Conservation (phyloP, 2,329 filamentous ascomycete species). For the Immersiporthe knoxdaviesiana region DNA sequence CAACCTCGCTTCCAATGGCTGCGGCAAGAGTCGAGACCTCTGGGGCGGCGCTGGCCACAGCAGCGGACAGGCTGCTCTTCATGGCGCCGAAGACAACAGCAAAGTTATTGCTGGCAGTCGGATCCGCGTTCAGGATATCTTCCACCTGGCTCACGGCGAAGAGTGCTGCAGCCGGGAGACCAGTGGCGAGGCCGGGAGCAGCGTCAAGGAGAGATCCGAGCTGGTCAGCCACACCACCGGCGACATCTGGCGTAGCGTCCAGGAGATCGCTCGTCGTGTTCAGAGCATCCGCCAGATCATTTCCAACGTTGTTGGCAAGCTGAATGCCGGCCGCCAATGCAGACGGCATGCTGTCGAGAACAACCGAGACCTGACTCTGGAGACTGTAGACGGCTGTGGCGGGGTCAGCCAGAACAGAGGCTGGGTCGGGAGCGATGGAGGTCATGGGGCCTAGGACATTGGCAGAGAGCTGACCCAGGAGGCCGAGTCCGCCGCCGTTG, state of each 20-base stretch:
- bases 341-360: constrained; percentile 26
- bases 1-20: constrained; percentile 20
- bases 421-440: constrained; percentile 25
- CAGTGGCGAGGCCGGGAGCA: constrained; percentile 27
- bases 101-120: constrained; percentile 8
- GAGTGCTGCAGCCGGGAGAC: constrained; percentile 27
- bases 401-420: constrained; percentile 23
- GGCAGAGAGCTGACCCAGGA: constrained; percentile 28
- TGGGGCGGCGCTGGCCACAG: constrained; percentile 21
- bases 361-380: constrained; percentile 24
- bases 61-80: constrained; percentile 21
- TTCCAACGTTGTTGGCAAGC: constrained; percentile 26
- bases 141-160: constrained; percentile 24
- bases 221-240: constrained; percentile 24
- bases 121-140: constrained; percentile 18
- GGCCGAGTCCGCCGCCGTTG: constrained; percentile 2
- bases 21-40: constrained; percentile 25
- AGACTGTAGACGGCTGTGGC: constrained; percentile 21
- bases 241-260: constrained; percentile 22
- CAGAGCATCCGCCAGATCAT: constrained; percentile 23
- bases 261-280: constrained; percentile 24
- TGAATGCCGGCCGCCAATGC: constrained; percentile 27
- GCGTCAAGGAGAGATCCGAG: constrained; percentile 26
- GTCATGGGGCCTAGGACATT: constrained; percentile 21
- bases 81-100: constrained; percentile 16